Evolutionary conservation across 352 stramenopile genomes (phyloP), one percentile per base, ranked within the genome.

Genomic region (Detonula confervacea): DNA sequence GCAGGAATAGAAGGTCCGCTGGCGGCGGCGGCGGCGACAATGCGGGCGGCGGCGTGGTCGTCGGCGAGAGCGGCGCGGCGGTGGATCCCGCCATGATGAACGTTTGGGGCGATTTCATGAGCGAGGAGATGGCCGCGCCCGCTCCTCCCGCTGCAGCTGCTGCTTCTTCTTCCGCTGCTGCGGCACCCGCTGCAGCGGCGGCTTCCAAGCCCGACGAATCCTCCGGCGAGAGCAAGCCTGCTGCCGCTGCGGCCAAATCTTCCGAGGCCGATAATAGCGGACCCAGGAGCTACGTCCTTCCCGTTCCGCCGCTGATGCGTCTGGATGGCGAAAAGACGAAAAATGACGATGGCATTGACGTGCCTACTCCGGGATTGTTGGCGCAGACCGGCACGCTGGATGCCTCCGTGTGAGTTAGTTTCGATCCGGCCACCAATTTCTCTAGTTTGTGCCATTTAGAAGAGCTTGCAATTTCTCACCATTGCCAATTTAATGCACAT

Each of bases 21-120:
- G 20, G 47, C 16, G 24, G 14, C 30, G 59, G 30, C 0, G 44
- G 57, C 6, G 44, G 16, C 9, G 49, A 54, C 24, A 35, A 55
- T 7, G 63, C 55, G 2, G 33, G n/a, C n/a, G n/a, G n/a, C n/a
- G n/a, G n/a, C n/a, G n/a, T n/a, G n/a, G n/a, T n/a, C n/a, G n/a
- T n/a, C n/a, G n/a, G n/a, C n/a, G n/a, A n/a, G n/a, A n/a, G n/a
- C n/a, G n/a, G n/a, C n/a, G 56, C 67, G 27, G 55, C 64, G 18
- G 16, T 73, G 29, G 65, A 78, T 46, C 51, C 55, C 7, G 52
- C 80, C 11, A 76, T 76, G 59, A 78, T 55, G 39, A 91, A 81
- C 57, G 88, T 90, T 14, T 95, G 90, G 90, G 87, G 86, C 0
- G 85, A 92, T 64, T 95, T 93, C 65, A 87, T 95, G 75, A 74